These are phyloP conservation scores for Penicillium glabrum DNA, from an alignment of 2,329 filamentous ascomycete species.

Conservation along the genomic window DNA sequence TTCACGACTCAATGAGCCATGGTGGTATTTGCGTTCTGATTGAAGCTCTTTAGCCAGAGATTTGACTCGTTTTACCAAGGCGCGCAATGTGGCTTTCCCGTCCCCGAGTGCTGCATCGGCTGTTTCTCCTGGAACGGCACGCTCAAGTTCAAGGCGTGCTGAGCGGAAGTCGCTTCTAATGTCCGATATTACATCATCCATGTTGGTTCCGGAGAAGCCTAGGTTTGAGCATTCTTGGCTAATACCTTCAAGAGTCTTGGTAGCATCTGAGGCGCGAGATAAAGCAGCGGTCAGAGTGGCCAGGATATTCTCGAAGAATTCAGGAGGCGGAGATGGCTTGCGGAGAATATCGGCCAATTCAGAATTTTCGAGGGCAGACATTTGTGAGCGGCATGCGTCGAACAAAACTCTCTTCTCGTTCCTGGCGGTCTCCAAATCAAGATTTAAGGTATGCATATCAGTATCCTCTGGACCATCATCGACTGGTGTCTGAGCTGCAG, in stretches of 20 bases:
- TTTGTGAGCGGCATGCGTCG: slow-evolving; percentile 36
- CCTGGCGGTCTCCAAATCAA: slow-evolving; percentile 40
- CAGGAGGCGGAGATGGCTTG: slow-evolving; percentile 37
- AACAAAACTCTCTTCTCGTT: slow-evolving; percentile 43
- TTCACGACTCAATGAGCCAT: slow-evolving; percentile 39
- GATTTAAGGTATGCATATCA: slow-evolving; percentile 31
- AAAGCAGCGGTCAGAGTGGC: slow-evolving; percentile 37
- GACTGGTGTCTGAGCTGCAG: slow-evolving; percentile 18
- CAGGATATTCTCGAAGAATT: slow-evolving; percentile 40
- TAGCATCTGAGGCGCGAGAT: slow-evolving; percentile 39
- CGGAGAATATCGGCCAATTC: slow-evolving; percentile 20
- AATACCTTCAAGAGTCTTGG: slow-evolving; percentile 36
- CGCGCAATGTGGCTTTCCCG: slow-evolving; percentile 40
- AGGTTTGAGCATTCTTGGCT: slow-evolving; percentile 37
- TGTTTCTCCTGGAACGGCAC: slow-evolving; percentile 46
- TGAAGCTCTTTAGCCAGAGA: slow-evolving; percentile 34
- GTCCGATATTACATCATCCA: slow-evolving; percentile 34
- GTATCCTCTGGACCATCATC: slow-evolving; percentile 15
- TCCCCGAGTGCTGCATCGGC: slow-evolving; percentile 37
- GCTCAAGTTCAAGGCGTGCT: slow-evolving; percentile 46
- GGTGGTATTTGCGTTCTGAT: slow-evolving; percentile 32
- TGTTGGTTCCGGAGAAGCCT: slow-evolving; percentile 38
- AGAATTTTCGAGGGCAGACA: slow-evolving; percentile 25
- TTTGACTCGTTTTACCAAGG: slow-evolving; percentile 41
- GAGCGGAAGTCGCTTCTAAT: slow-evolving; percentile 42